Base-by-base conservation (phyloP, 257 asterid species). In the Przewalskia tangutica region DNA sequence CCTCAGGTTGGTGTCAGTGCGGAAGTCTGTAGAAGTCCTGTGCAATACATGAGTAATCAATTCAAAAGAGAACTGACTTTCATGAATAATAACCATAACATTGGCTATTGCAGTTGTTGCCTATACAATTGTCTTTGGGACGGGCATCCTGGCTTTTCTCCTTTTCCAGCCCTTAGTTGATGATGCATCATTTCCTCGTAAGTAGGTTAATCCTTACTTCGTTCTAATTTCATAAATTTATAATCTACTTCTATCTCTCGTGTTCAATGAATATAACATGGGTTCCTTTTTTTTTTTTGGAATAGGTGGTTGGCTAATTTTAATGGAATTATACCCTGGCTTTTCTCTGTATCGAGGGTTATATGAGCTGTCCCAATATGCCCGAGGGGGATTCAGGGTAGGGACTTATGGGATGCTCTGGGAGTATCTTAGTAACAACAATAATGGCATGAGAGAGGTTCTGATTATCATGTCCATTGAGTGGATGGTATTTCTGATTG, bases 331-430 rank as follows among this genome's bases (percentile, higher is more conserved):
- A 56, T 88, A 77, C 42, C 91, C 89, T 51, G 87, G 85, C 12
- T 81, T 88, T 70, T 79, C 88, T 8, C 70, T 88, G 27, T 85
- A 81, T 54, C 83, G 89, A 42, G 91, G 88, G 67, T 66, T 88
- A 51, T 53, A 88, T 40, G 91, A 88, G 78, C 66, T 88, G 53
- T 27, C 58, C 11, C 42, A 66, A 3, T 86, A 78, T 27, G 79
- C 84, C 8, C 7, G 1, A 3, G 60, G 18, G 6, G 89, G 85
- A 59, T 20, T 9, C 63, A 0, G 13, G 0, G 81, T 80, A 53
- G 89, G 91, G 68, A 81, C 91, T 73, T 77, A 44, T 54, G 91
- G 91, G 51, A 84, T 88, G 85, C 40, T 14, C 46, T 86, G 87
- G 91, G 86, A 77, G 6, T 66, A 78, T 53, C 76, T 88, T 67